Conservation (phyloP, 257 asterid genomes). For the Scutellaria barbata region DNA sequence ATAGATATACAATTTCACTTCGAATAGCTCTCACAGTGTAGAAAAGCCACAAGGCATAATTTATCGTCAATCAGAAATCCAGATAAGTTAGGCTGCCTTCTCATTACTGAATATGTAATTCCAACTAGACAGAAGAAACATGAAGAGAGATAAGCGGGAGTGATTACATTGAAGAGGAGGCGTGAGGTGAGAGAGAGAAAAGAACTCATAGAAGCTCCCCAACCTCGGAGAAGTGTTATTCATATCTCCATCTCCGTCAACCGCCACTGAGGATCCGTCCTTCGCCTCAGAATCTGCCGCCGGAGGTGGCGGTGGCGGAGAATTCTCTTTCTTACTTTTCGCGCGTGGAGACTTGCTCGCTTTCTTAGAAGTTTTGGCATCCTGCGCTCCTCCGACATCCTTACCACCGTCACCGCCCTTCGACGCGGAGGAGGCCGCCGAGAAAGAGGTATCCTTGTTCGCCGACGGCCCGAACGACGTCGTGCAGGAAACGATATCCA, state of each 20-base stretch:
- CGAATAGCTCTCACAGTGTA: background rate
- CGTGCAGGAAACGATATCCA: conserved; percentile 85
- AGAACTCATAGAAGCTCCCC: conserved; percentile 94
- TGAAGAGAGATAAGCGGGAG: conserved; percentile 19
- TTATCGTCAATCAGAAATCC: background rate
- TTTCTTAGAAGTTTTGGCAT: conserved; percentile 59
- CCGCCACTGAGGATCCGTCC: conserved; percentile 45
- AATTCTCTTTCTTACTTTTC: conserved; percentile 42
- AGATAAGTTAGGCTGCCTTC: conserved; percentile 13
- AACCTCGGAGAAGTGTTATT: conserved; percentile 78
- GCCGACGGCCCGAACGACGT: conserved; percentile 87
- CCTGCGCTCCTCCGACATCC: conserved; percentile 56
- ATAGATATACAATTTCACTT: background rate
- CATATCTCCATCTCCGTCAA: conserved; percentile 85
- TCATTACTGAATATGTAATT: background rate
- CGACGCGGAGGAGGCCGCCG: conserved; percentile 33
- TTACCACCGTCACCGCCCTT: conserved; percentile 46
- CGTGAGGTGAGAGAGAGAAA: conserved; percentile 94
- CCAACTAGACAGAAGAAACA: background rate
- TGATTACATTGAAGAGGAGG: conserved; percentile 90
- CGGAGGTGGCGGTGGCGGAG: conserved; percentile 60
- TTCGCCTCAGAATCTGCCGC: conserved; percentile 35
- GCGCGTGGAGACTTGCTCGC: conserved; percentile 59
- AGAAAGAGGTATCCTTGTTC: conserved; percentile 40
- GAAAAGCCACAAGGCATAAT: background rate